phyloP scores from a whole-genome alignment of 352 stramenopile species.

The Elongisporangium anandrum region DNA sequence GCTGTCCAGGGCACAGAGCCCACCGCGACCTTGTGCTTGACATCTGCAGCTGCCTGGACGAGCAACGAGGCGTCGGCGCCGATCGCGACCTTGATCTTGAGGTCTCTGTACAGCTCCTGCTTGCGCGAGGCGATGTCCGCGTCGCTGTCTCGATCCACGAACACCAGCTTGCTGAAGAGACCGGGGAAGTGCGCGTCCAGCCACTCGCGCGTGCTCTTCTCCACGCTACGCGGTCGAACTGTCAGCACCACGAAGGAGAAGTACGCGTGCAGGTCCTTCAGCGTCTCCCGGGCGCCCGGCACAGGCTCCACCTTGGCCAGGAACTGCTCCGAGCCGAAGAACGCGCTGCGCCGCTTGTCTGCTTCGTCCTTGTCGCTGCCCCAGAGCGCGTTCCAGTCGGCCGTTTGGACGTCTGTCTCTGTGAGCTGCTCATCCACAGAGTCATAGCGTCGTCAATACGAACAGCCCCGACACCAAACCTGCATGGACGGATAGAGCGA shows the following conservation, averaged over 20 bases:
- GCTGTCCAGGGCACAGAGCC: constrained; percentile 48
- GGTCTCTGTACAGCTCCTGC: constrained; percentile 55
- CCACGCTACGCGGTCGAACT: constrained; percentile 45
- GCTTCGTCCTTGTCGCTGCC: constrained; percentile 10
- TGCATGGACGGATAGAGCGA: constrained; percentile 1
- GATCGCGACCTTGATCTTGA: constrained; percentile 60
- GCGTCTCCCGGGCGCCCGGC: constrained; percentile 20
- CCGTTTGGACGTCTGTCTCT: constrained; percentile 12
- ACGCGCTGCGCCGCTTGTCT: constrained; percentile 26
- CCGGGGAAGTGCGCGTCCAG: constrained; percentile 53
- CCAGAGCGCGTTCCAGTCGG: constrained; percentile 32
- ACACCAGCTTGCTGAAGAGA: constrained; percentile 74
- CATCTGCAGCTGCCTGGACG: constrained; percentile 15
- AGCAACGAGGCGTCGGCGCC: constrained; percentile 30
- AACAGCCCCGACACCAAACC: background rate
- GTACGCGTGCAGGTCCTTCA: constrained; percentile 54
- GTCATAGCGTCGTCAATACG: background rate
- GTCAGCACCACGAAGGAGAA: constrained; percentile 65
- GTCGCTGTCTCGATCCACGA: constrained; percentile 41
- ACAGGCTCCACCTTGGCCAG: constrained; percentile 25
- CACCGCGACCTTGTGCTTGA: constrained; percentile 34
- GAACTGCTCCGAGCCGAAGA: constrained; percentile 54
- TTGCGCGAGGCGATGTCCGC: constrained; percentile 42
- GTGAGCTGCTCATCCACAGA: constrained; percentile 9
- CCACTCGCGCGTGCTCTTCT: constrained; percentile 75